A percentile compares a stretch with the other conserved stretches of the same genome.
These are phyloP conservation scores for Leishmania martiniquensis DNA, from an alignment of 208 protist genomes.

Conservation along the genomic window DNA sequence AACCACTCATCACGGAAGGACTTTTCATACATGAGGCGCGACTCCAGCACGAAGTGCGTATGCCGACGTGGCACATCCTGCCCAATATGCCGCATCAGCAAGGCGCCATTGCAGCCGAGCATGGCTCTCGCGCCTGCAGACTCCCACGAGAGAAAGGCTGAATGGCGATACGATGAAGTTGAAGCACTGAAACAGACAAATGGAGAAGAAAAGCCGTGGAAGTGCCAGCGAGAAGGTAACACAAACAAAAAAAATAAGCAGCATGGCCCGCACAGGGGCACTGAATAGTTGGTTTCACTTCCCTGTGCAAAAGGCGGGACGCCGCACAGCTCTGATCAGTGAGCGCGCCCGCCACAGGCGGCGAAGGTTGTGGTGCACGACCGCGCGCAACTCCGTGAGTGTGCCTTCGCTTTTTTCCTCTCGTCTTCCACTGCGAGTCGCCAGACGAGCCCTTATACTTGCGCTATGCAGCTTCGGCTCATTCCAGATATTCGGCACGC, in stretches of 20 bases:
- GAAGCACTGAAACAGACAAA: neutral
- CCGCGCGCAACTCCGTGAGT: neutral
- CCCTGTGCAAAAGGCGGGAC: neutral
- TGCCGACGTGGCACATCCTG: conserved; percentile 89
- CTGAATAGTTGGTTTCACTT: neutral
- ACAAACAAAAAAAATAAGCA: no score
- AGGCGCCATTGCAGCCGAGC: conserved; percentile 36
- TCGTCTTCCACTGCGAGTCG: neutral
- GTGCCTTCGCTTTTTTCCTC: neutral
- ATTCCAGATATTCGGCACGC: neutral
- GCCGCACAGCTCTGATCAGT: neutral
- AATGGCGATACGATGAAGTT: neutral
- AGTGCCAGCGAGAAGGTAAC: neutral
- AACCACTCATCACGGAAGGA: conserved; percentile 93
- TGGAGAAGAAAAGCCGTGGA: neutral
- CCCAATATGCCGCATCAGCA: conserved; percentile 84
- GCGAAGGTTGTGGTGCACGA: no score
- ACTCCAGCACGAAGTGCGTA: conserved; percentile 87
- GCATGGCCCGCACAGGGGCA: neutral
- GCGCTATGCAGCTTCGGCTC: neutral
- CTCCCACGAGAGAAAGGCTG: neutral
- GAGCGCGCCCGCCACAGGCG: neutral
- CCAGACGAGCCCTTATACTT: neutral
- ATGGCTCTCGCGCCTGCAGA: conserved; percentile 27
- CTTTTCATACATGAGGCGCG: conserved; percentile 91